These are phyloP conservation scores for Phytopythium aichiense DNA, from an alignment of 352 stramenopile species.

Conservation along the genomic window DNA sequence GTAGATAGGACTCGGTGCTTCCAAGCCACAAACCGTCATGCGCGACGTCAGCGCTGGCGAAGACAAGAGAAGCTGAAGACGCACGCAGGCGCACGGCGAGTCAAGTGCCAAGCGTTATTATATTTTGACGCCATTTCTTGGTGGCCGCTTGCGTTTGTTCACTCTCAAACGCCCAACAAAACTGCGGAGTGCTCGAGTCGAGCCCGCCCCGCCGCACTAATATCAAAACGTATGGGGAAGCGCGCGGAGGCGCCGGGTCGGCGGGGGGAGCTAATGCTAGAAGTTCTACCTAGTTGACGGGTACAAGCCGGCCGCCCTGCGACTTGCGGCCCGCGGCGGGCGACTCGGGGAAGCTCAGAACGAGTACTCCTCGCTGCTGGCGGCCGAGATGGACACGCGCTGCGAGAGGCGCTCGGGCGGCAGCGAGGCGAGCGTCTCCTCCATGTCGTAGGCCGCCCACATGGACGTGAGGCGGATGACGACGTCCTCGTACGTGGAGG, in stretches of 20 bases:
- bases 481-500: slow-evolving; percentile 71
- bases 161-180: background rate
- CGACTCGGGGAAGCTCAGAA: slow-evolving; percentile 18
- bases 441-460: slow-evolving; percentile 71
- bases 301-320: background rate
- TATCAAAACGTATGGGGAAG: background rate
- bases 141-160: background rate
- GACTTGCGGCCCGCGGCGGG: background rate
- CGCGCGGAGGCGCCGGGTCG: background rate
- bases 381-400: slow-evolving; percentile 32
- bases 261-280: background rate
- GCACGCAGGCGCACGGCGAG: background rate
- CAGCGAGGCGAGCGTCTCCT: slow-evolving; percentile 48
- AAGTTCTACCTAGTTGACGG: background rate
- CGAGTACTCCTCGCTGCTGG: slow-evolving; percentile 34
- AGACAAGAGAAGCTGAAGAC: background rate
- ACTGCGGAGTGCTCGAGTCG: background rate
- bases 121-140: slow-evolving; percentile 1
- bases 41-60: too few species aligned
- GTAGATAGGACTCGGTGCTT: slow-evolving; percentile 15
- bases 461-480: slow-evolving; percentile 71
- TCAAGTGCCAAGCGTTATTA: background rate
- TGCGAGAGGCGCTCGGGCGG: slow-evolving; percentile 43
- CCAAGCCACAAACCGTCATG: background rate
- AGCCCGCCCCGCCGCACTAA: background rate